A percentile compares a stretch with the other conserved stretches of the same genome.
Evolutionary conservation across 352 stramenopile genomes (phyloP).

Genomic region (Phytophthora cryptogea): DNA sequence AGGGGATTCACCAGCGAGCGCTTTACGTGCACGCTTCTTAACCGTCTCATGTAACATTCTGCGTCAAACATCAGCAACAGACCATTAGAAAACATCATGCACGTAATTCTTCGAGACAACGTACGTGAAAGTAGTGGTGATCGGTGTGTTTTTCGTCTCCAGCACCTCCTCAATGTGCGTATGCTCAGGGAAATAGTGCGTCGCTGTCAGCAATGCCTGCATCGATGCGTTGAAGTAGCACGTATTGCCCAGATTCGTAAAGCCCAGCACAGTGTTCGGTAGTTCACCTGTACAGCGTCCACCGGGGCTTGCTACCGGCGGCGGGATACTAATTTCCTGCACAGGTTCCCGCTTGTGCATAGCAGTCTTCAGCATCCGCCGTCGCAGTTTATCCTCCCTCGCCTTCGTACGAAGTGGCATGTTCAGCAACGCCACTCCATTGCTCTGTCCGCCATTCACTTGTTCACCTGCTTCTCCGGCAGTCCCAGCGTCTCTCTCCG

Average conservation of each 20-base stretch:
- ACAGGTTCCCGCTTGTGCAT: conserved; percentile 18
- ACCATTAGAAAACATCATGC: background rate
- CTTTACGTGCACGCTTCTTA: conserved; percentile 52
- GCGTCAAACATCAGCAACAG: conserved; percentile 7
- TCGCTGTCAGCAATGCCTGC: conserved; percentile 92
- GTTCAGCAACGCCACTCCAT: conserved; percentile 29
- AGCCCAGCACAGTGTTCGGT: conserved; percentile 55
- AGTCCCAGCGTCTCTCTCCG: background rate
- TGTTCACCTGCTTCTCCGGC: background rate
- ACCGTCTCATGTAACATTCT: conserved; percentile 67
- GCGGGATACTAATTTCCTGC: conserved; percentile 20
- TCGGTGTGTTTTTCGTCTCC: conserved; percentile 82
- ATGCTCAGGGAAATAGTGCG: conserved; percentile 68
- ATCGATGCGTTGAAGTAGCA: conserved; percentile 93
- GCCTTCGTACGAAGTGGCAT: conserved; percentile 42
- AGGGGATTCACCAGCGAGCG: conserved; percentile 20
- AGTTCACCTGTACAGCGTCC: conserved; percentile 16
- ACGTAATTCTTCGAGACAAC: background rate
- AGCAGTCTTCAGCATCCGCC: conserved; percentile 26
- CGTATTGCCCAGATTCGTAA: conserved; percentile 93
- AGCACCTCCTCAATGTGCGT: conserved; percentile 52
- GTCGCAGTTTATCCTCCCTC: conserved; percentile 33
- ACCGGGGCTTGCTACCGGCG: background rate
- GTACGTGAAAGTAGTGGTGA: conserved; percentile 82
- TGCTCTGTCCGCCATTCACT: conserved; percentile 1